Conservation (phyloP, 1,284 basidiomycete species). For the Boletus holoroseus region DNA sequence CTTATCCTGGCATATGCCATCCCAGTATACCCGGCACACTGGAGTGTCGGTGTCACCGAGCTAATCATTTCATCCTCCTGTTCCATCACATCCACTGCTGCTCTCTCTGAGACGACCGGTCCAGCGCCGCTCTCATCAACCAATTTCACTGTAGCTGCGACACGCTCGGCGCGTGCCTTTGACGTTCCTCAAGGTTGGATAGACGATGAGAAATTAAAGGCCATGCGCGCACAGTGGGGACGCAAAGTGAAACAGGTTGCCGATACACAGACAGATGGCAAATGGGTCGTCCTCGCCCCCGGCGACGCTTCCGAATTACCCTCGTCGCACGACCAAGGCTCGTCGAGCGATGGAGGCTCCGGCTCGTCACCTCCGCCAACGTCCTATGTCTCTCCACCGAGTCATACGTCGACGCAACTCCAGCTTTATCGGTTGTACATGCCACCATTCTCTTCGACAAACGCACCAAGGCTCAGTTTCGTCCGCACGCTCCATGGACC, state of each 20-base stretch:
- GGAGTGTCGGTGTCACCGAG: constrained; percentile 74
- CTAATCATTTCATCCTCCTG: constrained; percentile 50
- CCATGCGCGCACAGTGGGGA: constrained; percentile 67
- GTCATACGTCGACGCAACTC: constrained; percentile 49
- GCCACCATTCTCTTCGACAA: constrained; percentile 46
- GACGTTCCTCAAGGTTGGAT: constrained; percentile 70
- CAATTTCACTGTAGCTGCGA: constrained; percentile 45
- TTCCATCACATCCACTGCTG: constrained; percentile 15
- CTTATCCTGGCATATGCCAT: constrained; percentile 65
- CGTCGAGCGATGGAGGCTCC: constrained; percentile 19
- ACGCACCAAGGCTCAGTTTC: constrained; percentile 59
- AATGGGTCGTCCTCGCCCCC: constrained; percentile 75
- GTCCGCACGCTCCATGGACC: constrained; percentile 66
- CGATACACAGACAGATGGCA: constrained; percentile 72
- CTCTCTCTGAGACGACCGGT: constrained; percentile 14
- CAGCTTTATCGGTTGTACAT: constrained; percentile 70
- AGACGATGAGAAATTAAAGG: constrained; percentile 55
- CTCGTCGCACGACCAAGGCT: constrained; percentile 10
- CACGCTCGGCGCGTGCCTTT: constrained; percentile 59
- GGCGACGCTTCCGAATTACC: constrained; percentile 34
- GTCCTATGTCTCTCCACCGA: constrained; percentile 33
- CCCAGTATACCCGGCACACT: constrained; percentile 75
- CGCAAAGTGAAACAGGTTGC: constrained; percentile 64
- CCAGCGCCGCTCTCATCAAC: constrained; percentile 7
- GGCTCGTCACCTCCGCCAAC: constrained; percentile 24